Evolutionary conservation across 306 rosid genomes (phyloP), one percentile per base, ranked within the genome.

Genomic region (Castanopsis chinensis): DNA sequence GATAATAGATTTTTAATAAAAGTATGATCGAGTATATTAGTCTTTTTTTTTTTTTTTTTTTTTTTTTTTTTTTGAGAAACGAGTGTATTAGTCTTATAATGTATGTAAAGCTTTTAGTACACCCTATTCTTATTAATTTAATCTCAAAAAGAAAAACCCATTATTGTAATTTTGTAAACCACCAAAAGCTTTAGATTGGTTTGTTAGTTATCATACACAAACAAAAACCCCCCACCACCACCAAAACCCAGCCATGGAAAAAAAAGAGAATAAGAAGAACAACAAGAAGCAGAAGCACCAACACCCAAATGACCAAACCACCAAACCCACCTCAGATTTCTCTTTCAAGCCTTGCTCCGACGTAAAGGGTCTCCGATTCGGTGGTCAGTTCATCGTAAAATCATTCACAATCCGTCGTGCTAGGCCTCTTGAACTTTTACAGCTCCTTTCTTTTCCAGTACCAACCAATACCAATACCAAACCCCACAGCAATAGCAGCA

Each of bases 371-470:
- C 89, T 96, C 67, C 78, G 97, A 55, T 96, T 96, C 28, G 99
- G 99, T 19, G 96, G 97, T 69, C 99, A 96, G n/a, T 90, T 93
- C 98, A 78, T 96, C 53, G 94, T 93, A 6, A 96, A 93, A 81
- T 96, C 99, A 41, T 96, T 96, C 88, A 89, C 99, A 63, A 83
- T 96, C 83, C 86, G 99, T 9, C 88, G 92, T 45, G 96, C 99
- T 32, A 78, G 87, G 43, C 96, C 99, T 0, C 53, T 87, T 1
- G 96, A 96, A 70, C 92, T 96, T 60, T 88, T 93, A 18, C 89
- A 87, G 32, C 86, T 96, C 37, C 93, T 96, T 5, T 91, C 96
- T 15, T 87, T 90, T 37, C 96, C 97, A 6, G 41, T 35, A 28
- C 87, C 96, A n/a, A 74, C 88, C 83, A 80, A 37, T 37, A 37